Percentiles rank a stretch among this genome's conserved stretches.
phyloP scores from a whole-genome alignment of 1,139 yeast genomes.

The Nakaseomyces sp. region DNA sequence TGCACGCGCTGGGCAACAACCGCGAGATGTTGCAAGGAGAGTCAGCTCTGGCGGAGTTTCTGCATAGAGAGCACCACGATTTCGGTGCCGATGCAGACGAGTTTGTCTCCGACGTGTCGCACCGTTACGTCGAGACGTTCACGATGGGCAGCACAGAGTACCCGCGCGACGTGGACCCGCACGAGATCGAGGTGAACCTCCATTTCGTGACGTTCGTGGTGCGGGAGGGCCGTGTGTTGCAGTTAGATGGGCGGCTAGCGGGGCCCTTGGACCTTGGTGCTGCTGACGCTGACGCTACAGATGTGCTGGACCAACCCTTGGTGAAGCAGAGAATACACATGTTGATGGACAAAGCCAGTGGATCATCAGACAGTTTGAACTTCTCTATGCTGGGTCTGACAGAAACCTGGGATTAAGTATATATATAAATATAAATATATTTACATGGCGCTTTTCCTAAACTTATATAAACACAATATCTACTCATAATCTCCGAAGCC shows the following conservation, averaged over 20 bases:
- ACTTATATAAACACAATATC: too few species aligned
- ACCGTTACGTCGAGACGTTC: conserved; percentile 18
- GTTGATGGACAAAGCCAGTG: conserved; percentile 58
- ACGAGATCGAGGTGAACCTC: conserved; percentile 52
- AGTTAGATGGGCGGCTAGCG: conserved; percentile 76
- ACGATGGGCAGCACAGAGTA: conserved; percentile 68
- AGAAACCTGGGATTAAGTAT: conserved; percentile 38
- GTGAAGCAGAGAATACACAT: conserved; percentile 51
- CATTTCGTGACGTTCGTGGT: conserved; percentile 76
- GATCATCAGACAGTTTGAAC: conserved; percentile 43
- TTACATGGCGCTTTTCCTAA: too few species aligned
- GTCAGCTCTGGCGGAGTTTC: neutral
- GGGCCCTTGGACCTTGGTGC: conserved; percentile 63
- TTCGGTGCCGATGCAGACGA: conserved; percentile 47
- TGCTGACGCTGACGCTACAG: conserved; percentile 27
- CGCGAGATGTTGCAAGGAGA: conserved; percentile 14
- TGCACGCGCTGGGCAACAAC: conserved; percentile 63
- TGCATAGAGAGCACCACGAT: conserved; percentile 20
- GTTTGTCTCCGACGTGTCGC: conserved; percentile 20
- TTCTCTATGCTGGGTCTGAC: conserved; percentile 64
- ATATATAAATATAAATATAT: neutral
- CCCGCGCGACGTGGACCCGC: conserved; percentile 56
- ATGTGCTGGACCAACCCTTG: conserved; percentile 46
- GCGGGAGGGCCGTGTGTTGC: conserved; percentile 54
- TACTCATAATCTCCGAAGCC: conserved; percentile 30